Base-by-base conservation (phyloP, 345 rosid species). In the Acer saccharum region DNA sequence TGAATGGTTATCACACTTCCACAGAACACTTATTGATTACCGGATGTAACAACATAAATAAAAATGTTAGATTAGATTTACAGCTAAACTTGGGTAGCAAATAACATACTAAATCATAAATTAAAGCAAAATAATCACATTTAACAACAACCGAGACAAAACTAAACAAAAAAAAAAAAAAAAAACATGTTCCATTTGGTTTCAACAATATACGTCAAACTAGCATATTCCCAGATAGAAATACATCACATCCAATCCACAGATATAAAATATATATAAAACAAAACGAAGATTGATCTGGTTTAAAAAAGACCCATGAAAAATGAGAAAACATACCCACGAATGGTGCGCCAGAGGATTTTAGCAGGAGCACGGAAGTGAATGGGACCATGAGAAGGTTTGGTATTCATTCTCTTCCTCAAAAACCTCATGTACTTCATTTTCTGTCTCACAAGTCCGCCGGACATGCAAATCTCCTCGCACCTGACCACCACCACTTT, bases 341-440 rank as follows among this genome's bases (percentile, higher is more conserved):
- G 94, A 69, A 94, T 84, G 9, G 92, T 94, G 9, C 97, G 93
- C 97, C 95, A 94, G 76, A 94, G 80, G 87, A 93, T 93, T 89
- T 94, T 94, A 18, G 97, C 85, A 4, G 98, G 97, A 68, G 96
- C 91, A 5, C 97, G 83, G 88, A 94, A 93, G 54, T 94, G 97
- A 79, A 94, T 90, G 75, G 97, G 95, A n/a, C 98, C 98, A 17
- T 93, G 97, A 55, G 97, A 94, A 10, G 98, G 98, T 77, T 93
- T 94, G 39, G 97, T 93, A 87, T 93, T 93, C 98, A 93, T 94
- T 48, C 97, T 91, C 84, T 90, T 90, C 73, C 98, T 86, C 18
- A 95, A 87, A 81, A 95, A 95, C 73, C 98, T 77, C 89, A 90
- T 69, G 87, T 89, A 93, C 89, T 95, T 95, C 97, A 93, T 93